Conservation (phyloP, 768 basidiomycete species). For the Trametes meyenii region DNA sequence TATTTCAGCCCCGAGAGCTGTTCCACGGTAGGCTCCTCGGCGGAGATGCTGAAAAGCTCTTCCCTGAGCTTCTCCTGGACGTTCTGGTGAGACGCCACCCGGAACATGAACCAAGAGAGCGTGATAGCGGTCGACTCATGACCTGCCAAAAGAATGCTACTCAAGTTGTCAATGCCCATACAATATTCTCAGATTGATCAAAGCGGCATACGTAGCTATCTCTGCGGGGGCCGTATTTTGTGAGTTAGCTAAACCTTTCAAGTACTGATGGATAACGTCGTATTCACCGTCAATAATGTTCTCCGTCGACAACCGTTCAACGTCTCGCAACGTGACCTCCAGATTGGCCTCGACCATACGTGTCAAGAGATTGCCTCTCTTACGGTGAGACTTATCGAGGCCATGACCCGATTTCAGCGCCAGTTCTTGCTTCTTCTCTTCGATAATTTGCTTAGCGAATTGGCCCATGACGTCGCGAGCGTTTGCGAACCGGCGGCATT, state of each 20-base stretch:
- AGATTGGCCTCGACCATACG: constrained; percentile 36
- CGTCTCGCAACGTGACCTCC: constrained; percentile 25
- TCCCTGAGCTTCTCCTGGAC: constrained; percentile 42
- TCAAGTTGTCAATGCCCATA: not conserved
- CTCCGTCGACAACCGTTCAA: constrained; percentile 35
- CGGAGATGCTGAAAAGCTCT: constrained; percentile 33
- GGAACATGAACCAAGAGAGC: constrained; percentile 38
- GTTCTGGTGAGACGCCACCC: constrained; percentile 37
- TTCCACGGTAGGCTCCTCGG: constrained; percentile 58
- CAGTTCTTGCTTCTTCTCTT: constrained; percentile 37
- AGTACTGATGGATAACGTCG: too few species aligned
- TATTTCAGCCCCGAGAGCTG: constrained; percentile 64
- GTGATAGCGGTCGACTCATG: constrained; percentile 37
- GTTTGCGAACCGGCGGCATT: constrained; percentile 5
- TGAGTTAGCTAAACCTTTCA: too few species aligned
- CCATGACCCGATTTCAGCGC: constrained; percentile 25
- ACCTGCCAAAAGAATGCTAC: constrained; percentile 31
- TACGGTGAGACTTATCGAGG: constrained; percentile 35
- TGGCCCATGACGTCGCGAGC: constrained; percentile 26
- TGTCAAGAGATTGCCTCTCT: constrained; percentile 31
- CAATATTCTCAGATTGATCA: not conserved
- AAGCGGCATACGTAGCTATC: not conserved
- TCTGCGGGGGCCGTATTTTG: too few species aligned
- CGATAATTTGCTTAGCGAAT: constrained; percentile 32
- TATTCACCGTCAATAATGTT: constrained; percentile 37